Conservation (phyloP, 2,329 filamentous ascomycete species). For the Colletotrichum lini region DNA sequence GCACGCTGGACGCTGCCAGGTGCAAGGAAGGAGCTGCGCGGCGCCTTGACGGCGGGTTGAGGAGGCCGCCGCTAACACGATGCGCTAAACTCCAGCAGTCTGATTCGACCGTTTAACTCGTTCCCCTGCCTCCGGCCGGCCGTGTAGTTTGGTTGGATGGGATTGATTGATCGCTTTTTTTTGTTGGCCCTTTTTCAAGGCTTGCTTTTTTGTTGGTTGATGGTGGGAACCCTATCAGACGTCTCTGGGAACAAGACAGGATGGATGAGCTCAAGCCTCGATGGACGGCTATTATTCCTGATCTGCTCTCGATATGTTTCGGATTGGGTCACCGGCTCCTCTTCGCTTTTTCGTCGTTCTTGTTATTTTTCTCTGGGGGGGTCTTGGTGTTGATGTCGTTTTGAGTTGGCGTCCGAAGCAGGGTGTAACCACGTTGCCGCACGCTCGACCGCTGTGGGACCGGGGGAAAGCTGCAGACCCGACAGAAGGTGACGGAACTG, state of each 20-base stretch:
- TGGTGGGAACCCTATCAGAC: background rate
- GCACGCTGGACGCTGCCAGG: background rate
- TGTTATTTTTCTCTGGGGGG: background rate
- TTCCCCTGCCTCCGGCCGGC: background rate
- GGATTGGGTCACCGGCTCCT: constrained; percentile 26
- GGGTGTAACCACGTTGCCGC: constrained; percentile 30
- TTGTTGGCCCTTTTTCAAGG: constrained; percentile 15
- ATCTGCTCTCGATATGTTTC: constrained; percentile 23
- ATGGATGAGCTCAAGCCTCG: background rate
- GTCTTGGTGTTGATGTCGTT: constrained; percentile 18
- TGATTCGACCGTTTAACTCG: constrained; percentile 31
- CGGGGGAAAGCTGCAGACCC: constrained; percentile 25
- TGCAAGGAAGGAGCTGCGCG: background rate
- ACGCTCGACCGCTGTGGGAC: constrained; percentile 13
- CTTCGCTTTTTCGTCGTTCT: background rate
- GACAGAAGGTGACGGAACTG: constrained; percentile 32
- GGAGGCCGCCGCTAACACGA: constrained; percentile 5
- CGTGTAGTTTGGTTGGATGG: background rate
- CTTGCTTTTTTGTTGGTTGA: background rate
- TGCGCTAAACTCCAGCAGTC: background rate
- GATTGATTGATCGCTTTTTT: background rate
- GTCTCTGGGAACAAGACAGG: background rate
- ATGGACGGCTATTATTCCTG: background rate
- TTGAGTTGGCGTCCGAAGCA: constrained; percentile 35
- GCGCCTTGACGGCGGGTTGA: background rate